Evolutionary conservation across 805 yeast species (phyloP).

Genomic region (Starmerella powellii): DNA sequence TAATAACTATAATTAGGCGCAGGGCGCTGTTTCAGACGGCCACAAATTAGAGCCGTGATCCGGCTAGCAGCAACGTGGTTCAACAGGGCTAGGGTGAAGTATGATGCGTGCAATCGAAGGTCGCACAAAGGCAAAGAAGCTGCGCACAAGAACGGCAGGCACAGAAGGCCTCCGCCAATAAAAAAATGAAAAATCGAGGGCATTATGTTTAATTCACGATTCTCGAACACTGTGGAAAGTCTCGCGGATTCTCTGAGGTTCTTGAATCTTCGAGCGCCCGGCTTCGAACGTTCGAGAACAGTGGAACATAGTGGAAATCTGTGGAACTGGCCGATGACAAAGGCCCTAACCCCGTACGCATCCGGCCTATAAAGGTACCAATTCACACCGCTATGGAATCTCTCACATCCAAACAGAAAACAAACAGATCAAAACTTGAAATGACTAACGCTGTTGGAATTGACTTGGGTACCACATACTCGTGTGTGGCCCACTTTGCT

Average conservation of each 20-base stretch:
- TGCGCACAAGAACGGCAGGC: no score
- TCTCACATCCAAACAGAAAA: not conserved
- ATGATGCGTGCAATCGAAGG: no score
- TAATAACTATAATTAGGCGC: no score
- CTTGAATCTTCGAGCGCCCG: not conserved
- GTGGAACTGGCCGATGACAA: conserved; percentile 11
- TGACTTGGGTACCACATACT: conserved; percentile 90
- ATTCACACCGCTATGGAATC: not conserved
- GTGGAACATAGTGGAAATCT: conserved; percentile 15
- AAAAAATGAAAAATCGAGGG: no score
- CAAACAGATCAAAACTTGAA: conserved; percentile 1
- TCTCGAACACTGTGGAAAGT: no score
- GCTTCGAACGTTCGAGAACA: conserved; percentile 16
- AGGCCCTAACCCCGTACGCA: conserved; percentile 13
- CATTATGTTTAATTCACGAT: no score
- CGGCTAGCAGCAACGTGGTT: no score
- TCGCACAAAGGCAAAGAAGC: no score
- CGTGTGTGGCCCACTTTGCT: conserved; percentile 84
- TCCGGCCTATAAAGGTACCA: conserved; percentile 8
- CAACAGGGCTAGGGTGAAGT: no score
- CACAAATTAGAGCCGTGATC: no score
- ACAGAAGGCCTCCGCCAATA: no score
- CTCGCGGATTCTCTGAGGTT: not conserved
- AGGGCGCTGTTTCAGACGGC: no score
- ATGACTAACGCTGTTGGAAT: conserved; percentile 25